Conservation (phyloP, 2,329 filamentous ascomycete species). For the Apiospora malaysiana region DNA sequence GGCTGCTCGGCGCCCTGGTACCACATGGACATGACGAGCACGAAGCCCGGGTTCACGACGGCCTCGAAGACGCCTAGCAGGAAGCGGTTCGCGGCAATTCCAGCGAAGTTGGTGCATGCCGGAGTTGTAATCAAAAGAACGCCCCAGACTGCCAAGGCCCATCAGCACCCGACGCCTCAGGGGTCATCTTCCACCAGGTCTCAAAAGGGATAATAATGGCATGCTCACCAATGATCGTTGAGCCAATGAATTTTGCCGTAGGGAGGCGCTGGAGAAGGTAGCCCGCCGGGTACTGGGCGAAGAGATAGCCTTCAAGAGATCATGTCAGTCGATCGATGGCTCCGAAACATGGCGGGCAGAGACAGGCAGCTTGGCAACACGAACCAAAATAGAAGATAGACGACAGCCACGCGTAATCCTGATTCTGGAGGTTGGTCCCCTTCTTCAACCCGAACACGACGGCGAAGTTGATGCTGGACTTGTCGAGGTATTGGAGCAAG, state of each 20-base stretch:
- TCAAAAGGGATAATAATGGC: background rate
- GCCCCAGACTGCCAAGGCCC: constrained; percentile 48
- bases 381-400: constrained; percentile 59
- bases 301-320: constrained; percentile 42
- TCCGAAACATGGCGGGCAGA: no score
- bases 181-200: background rate
- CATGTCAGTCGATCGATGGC: no score
- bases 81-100: constrained; percentile 60
- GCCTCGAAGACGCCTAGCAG: constrained; percentile 63
- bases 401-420: constrained; percentile 59
- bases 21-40: constrained; percentile 43
- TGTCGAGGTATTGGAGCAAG: constrained; percentile 43
- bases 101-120: constrained; percentile 59
- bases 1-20: constrained; percentile 53
- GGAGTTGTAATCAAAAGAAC: constrained; percentile 53
- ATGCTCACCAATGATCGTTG: constrained; percentile 43
- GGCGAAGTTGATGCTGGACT: constrained; percentile 56
- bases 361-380: no score
- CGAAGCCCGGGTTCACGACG: constrained; percentile 58
- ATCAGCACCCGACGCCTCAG: background rate
- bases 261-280: constrained; percentile 54
- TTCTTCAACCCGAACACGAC: constrained; percentile 54
- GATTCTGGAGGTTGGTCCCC: constrained; percentile 52
- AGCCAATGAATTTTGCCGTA: constrained; percentile 53
- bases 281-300: constrained; percentile 51